These are phyloP conservation scores for Rhododendron griersonianum DNA, from an alignment of 148 eudicot species.

Conservation along the genomic window DNA sequence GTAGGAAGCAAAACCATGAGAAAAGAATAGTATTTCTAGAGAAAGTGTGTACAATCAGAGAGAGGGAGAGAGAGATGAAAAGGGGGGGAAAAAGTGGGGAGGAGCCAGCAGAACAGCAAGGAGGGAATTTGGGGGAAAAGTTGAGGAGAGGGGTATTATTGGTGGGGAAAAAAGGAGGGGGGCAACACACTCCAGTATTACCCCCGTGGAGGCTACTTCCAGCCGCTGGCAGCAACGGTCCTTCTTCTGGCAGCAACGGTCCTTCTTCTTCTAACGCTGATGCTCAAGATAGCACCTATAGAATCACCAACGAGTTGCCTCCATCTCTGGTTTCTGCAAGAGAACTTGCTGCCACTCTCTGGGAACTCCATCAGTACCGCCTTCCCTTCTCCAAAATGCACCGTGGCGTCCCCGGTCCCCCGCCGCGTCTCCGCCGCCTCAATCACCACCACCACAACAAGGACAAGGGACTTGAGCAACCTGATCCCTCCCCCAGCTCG, in stretches of 20 bases:
- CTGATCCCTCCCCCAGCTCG: conserved; percentile 37
- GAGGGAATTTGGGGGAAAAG: conserved; percentile 45
- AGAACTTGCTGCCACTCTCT: conserved; percentile 41
- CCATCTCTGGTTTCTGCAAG: conserved; percentile 31
- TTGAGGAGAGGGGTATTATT: conserved; percentile 22
- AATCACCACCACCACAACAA: conserved; percentile 23
- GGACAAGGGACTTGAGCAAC: conserved; percentile 15
- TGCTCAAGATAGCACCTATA: conserved; percentile 8
- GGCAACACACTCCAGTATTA: conserved; percentile 34
- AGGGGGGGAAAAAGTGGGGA: conserved; percentile 26
- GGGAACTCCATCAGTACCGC: conserved; percentile 44
- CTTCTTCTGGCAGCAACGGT: conserved; percentile 10
- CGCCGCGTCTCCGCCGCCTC: conserved; percentile 33
- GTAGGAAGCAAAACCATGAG: too few species aligned
- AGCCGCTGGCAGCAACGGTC: too few species aligned
- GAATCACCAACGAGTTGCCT: background rate
- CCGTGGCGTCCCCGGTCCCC: conserved; percentile 23
- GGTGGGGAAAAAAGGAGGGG: conserved; percentile 39
- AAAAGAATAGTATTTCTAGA: background rate
- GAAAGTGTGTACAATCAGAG: too few species aligned
- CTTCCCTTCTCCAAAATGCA: conserved; percentile 34
- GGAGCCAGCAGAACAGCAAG: conserved; percentile 37
- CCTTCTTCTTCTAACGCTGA: background rate
- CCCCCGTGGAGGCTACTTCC: conserved; percentile 20
- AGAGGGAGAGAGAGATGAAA: conserved; percentile 15